Base-by-base conservation (phyloP, 2,329 filamentous ascomycete genomes). In the Microascus cirrosus region DNA sequence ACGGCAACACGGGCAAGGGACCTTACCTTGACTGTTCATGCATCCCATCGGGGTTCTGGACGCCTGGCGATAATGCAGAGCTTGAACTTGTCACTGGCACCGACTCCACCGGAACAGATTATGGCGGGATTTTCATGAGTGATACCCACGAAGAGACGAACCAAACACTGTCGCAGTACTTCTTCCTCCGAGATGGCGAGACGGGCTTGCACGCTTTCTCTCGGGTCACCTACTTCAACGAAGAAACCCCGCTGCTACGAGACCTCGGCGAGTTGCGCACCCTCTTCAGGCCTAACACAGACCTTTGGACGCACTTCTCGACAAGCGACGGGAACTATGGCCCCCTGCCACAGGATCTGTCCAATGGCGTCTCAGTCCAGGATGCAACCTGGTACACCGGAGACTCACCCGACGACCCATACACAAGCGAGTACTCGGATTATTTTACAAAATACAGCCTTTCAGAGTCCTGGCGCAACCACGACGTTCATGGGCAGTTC, bases 361-460 rank as follows among this genome's bases (percentile, higher is more conserved):
- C 69, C 0, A 70, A 71, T 3, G 66, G 78, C 55, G 66, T 79
- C 10, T 74, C 74, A 2, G 82, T 86, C 3, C 83, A 86, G 65
- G 83, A 86, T 67, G 82, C 83, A 4, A 84, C 83, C 0, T 85
- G 81, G 80, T 79, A 81, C 53, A 65, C 85, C 15, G 78, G 79
- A 28, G 79, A 79, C 53, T 77, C 77, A 0, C 75, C 77, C 0
- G 64, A 77, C 18, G 79, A 83, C 63, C 71, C 77, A 0, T 86
- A 85, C 63, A 78, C 82, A 0, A 66, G 75, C 42, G 70, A 81
- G 53, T 75, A 80, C 58, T 73, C 79, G 1, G 78, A 84, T 53
- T 86, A 84, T 66, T 86, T 85, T 63, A 86, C 83, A 24, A 86
- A 86, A 65, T 86, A 86, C 63, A 85, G 79, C 0, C 85, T 86